Percentiles rank a stretch among this genome's conserved stretches.
Evolutionary conservation across 805 yeast genomes (phyloP).

Genomic region (Saccharomyces jurei): DNA sequence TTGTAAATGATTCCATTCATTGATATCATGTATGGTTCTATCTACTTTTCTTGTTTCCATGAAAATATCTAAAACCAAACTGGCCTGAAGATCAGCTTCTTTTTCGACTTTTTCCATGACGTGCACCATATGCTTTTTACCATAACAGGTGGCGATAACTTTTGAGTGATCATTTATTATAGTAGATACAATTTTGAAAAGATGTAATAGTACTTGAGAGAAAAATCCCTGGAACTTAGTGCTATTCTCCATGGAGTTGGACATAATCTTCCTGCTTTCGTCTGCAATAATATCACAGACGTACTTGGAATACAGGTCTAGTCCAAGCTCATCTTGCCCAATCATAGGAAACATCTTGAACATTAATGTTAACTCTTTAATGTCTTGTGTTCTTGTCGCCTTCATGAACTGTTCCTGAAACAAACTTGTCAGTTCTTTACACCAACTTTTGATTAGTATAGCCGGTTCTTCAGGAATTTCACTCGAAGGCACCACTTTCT

Average conservation of each 20-base stretch:
- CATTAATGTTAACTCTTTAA: conserved; percentile 62
- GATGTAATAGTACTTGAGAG: conserved; percentile 51
- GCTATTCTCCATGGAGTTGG: conserved; percentile 27
- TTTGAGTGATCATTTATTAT: conserved; percentile 82
- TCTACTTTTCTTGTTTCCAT: conserved; percentile 63
- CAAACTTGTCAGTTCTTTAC: conserved; percentile 44
- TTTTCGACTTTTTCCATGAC: conserved; percentile 70
- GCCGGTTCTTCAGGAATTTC: conserved; percentile 77
- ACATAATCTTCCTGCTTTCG: conserved; percentile 62
- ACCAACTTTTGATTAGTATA: conserved; percentile 49
- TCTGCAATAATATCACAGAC: conserved; percentile 78
- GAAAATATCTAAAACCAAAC: conserved; percentile 78
- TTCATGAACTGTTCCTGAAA: conserved; percentile 57
- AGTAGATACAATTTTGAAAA: conserved; percentile 77
- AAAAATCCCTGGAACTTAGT: conserved; percentile 32
- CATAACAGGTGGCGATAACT: conserved; percentile 68
- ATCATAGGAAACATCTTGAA: conserved; percentile 85
- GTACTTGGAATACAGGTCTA: conserved; percentile 75
- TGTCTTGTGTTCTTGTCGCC: conserved; percentile 62
- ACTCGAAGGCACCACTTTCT: conserved; percentile 74
- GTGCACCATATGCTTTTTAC: conserved; percentile 47
- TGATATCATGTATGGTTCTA: conserved; percentile 41
- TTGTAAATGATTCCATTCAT: conserved; percentile 7
- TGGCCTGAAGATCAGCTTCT: conserved; percentile 91
- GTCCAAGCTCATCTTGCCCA: conserved; percentile 61